Base-by-base conservation (phyloP, 495 filamentous ascomycete species). In the Trichoderma parareesei region DNA sequence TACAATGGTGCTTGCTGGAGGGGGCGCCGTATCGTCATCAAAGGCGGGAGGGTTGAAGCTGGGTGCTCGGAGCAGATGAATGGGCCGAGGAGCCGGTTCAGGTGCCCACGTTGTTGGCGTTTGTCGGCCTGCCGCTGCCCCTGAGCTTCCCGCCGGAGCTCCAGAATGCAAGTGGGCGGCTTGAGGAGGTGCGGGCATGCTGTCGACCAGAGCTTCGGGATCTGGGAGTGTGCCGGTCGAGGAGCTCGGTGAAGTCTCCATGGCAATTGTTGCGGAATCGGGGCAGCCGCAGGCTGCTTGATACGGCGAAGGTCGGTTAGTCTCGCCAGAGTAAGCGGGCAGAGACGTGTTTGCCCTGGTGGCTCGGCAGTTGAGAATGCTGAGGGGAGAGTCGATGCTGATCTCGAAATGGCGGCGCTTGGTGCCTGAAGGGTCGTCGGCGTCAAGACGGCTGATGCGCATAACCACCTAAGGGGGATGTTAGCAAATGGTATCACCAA, bases 351-450 rank as follows among this genome's bases (percentile, higher is more conserved):
- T 97, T 33, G 91, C 90, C 72, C 92, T 88, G 1, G 92, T 94
- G 9, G 95, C 94, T 60, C 87, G 91, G 76, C 94, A 98, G 66
- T 92, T 93, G 33, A 98, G 89, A 44, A 97, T 89, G 67, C 96
- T 93, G 72, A 98, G 95, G 9, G 94, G 94, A 14, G 92, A 97
- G 77, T 98, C 94, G 68, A 98, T 98, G 65, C 94, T 97, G 68
- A 98, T 98, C 73, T 98, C 94, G 66, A 98, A 98, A 73, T 98
- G 95, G 35, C 94, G 85, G 60, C 94, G 86, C 63, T 93, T 94
- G 68, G 79, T 81, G n/a, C 82, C 81, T 5, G 79, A 78, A 0
- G 94, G 86, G 69, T 98, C 90, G 35, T 87, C 84, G 65, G 85
- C 80, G 70, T 98, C 94, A 5, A 88, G 77, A 69, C 92, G 93